Evolutionary conservation across 164 flowering plant species (phyloP).

Genomic region (Kingdonia uniflora): DNA sequence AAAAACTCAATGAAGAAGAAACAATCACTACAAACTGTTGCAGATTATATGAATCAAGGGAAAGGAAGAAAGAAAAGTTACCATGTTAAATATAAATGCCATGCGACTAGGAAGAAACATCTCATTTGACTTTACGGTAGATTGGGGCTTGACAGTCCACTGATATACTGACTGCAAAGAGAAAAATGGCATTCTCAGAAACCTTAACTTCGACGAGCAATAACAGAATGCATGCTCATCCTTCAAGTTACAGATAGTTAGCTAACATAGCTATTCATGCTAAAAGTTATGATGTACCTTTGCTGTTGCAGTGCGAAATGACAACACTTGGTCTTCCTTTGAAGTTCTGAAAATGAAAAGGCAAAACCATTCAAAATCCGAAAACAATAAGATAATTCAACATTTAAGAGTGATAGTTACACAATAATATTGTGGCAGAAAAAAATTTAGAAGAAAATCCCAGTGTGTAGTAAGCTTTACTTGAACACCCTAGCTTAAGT

Average conservation of each 20-base stretch:
- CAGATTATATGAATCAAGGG: neutral
- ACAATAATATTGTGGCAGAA: no score
- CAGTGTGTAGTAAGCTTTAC: no score
- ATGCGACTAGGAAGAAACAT: constrained; percentile 98
- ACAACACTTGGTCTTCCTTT: constrained; percentile 69
- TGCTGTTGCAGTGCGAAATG: constrained; percentile 81
- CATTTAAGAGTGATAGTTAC: no score
- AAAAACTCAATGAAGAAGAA: neutral
- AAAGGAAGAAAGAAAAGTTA: constrained; percentile 14
- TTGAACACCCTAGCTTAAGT: no score
- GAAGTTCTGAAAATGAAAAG: constrained; percentile 28
- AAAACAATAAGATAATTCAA: no score
- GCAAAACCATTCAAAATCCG: no score
- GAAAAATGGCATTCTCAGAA: neutral
- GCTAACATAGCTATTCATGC: neutral
- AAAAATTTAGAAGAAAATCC: no score
- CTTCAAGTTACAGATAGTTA: neutral
- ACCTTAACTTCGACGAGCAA: no score
- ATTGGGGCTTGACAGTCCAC: constrained; percentile 91
- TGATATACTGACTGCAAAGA: constrained; percentile 74
- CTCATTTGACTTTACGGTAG: constrained; percentile 68
- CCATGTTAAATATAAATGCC: constrained; percentile 86
- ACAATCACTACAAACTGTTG: neutral
- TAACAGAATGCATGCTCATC: constrained; percentile 4
- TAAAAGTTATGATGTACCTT: constrained; percentile 39